A percentile compares a stretch with the other conserved stretches of the same genome.
Conservation (phyloP, 352 stramenopile genomes). For the Globisporangium camurandrum region DNA sequence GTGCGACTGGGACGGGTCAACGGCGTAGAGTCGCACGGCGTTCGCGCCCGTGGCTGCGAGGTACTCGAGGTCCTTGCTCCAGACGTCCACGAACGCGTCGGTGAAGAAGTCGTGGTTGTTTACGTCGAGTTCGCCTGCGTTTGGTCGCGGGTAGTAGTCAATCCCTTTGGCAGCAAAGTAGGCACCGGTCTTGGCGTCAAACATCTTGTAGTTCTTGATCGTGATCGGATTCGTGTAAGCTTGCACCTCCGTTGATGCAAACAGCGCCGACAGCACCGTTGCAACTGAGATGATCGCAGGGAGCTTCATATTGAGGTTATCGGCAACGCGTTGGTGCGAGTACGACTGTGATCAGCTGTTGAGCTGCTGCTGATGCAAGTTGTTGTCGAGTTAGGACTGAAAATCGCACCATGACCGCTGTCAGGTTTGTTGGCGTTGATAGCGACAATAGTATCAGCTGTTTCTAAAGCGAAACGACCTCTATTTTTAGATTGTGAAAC, state of each 20-base stretch:
- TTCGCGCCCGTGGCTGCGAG: constrained; percentile 64
- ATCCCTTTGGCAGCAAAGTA: constrained; percentile 73
- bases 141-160: constrained; percentile 85
- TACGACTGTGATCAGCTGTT: too few relatives aligned
- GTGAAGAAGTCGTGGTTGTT: constrained; percentile 86
- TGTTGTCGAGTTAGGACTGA: too few relatives aligned
- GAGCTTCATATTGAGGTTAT: constrained; percentile 4
- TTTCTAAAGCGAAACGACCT: too few relatives aligned
- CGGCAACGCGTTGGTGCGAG: too few relatives aligned
- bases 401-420: too few relatives aligned
- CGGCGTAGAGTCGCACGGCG: constrained; percentile 72
- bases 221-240: constrained; percentile 37
- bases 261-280: background rate
- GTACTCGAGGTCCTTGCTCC: constrained; percentile 54
- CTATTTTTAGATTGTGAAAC: too few relatives aligned
- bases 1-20: constrained; percentile 77
- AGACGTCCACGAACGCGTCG: constrained; percentile 62
- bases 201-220: constrained; percentile 68
- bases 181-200: constrained; percentile 62
- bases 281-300: background rate
- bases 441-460: too few relatives aligned
- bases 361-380: too few relatives aligned
- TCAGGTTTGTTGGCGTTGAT: too few relatives aligned
- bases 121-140: constrained; percentile 46
- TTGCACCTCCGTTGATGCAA: background rate